These are phyloP conservation scores for Globisporangium radiosum DNA, from an alignment of 352 stramenopile genomes.

Conservation along the genomic window DNA sequence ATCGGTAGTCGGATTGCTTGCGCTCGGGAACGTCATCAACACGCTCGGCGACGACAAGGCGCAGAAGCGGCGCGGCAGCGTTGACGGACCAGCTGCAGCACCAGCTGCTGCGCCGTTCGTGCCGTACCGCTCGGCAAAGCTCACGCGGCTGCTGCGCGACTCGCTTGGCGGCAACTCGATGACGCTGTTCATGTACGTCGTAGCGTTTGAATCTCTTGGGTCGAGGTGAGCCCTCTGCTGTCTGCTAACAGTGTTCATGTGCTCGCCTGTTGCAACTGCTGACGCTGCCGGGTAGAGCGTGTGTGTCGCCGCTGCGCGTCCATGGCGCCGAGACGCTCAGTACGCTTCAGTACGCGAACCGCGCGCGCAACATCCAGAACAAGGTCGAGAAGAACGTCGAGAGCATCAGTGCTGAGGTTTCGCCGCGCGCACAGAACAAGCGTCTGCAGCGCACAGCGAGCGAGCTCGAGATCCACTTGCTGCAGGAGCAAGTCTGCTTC, in stretches of 20 bases:
- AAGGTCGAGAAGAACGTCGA: constrained; percentile 63
- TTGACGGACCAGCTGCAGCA: constrained; percentile 4
- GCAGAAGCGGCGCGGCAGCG: constrained; percentile 17
- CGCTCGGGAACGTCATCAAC: constrained; percentile 55
- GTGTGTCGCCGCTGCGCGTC: constrained; percentile 40
- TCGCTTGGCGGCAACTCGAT: constrained; percentile 49
- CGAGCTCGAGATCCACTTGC: constrained; percentile 32
- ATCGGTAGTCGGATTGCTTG: constrained; percentile 29
- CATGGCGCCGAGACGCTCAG: constrained; percentile 56
- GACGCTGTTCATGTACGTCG: constrained; percentile 47
- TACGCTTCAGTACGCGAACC: constrained; percentile 73
- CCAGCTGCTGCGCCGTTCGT: constrained; percentile 16
- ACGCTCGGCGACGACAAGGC: constrained; percentile 33
- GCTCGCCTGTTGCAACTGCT: not conserved
- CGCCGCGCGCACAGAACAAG: constrained; percentile 7
- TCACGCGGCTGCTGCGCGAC: constrained; percentile 47
- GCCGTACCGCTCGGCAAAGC: constrained; percentile 46
- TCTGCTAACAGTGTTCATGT: not conserved
- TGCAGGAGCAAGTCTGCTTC: constrained; percentile 38
- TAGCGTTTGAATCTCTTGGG: not conserved
- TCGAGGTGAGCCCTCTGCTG: not conserved
- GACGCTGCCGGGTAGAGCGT: constrained; percentile 32
- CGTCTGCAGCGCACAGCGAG: constrained; percentile 16
- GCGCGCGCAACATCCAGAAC: constrained; percentile 70
- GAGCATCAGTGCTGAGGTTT: constrained; percentile 9